These are phyloP conservation scores for Colletotrichum sublineola DNA, from an alignment of 2,329 filamentous ascomycete genomes.

Conservation along the genomic window DNA sequence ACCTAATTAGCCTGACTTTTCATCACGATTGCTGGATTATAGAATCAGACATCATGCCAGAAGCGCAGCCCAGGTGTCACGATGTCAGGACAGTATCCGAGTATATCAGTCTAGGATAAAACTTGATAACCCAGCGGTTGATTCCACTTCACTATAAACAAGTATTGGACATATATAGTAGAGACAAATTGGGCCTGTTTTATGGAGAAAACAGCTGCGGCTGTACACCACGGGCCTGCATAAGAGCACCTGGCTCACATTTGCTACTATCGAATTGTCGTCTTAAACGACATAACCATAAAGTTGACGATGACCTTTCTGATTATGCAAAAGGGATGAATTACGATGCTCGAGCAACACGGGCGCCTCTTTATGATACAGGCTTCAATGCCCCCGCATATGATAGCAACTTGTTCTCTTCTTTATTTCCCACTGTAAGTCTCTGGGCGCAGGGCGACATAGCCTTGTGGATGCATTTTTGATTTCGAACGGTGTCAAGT, in stretches of 20 bases:
- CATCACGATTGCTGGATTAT: background rate
- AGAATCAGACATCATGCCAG: background rate
- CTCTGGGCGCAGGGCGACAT: too few species aligned
- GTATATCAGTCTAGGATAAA: background rate
- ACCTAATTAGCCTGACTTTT: background rate
- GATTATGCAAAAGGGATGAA: background rate
- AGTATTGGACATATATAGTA: background rate
- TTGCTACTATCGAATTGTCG: too few species aligned
- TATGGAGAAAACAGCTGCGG: background rate
- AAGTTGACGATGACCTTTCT: background rate
- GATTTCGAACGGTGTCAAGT: background rate
- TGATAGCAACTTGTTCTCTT: background rate
- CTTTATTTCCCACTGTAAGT: background rate
- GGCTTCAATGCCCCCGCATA: accelerated
- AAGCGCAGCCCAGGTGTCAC: background rate
- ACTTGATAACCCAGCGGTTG: background rate
- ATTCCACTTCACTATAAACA: background rate
- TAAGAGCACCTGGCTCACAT: background rate
- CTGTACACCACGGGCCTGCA: background rate
- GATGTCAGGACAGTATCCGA: background rate
- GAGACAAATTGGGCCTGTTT: background rate
- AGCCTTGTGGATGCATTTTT: background rate
- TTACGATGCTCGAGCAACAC: background rate
- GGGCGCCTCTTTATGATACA: background rate
- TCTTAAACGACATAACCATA: background rate